Conservation (phyloP, 345 rosid species). For the Clausena lansium region DNA sequence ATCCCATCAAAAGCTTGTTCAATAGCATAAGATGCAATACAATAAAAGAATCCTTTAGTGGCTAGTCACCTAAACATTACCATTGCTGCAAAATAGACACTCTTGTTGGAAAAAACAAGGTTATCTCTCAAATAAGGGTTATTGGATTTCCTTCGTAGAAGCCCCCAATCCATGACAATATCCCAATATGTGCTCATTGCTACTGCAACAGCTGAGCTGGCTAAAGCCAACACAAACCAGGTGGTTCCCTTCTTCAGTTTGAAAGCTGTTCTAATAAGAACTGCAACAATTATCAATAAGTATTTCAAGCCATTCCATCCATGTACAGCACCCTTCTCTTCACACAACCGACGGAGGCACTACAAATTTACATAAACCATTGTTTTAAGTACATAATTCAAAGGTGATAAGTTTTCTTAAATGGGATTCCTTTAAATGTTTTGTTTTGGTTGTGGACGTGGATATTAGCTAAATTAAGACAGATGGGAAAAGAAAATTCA, state of each 20-base stretch:
- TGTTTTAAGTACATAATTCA: neutral
- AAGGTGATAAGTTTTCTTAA: neutral
- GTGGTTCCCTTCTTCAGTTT: conserved; percentile 51
- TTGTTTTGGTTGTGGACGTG: neutral
- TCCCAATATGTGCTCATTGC: conserved; percentile 64
- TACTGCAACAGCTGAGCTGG: conserved; percentile 56
- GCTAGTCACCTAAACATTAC: conserved; percentile 31
- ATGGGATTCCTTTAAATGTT: neutral
- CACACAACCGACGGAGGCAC: conserved; percentile 63
- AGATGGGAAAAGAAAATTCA: neutral
- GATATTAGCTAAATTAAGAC: neutral
- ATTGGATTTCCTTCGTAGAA: conserved; percentile 56
- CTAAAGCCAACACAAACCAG: conserved; percentile 62
- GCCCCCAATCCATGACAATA: conserved; percentile 74
- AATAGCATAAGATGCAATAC: neutral
- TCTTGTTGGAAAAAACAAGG: conserved; percentile 51
- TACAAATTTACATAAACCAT: conserved; percentile 12
- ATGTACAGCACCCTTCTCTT: conserved; percentile 51
- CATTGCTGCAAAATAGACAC: conserved; percentile 67
- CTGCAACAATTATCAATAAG: conserved; percentile 61
- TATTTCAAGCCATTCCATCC: conserved; percentile 65
- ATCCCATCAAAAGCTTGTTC: conserved; percentile 1
- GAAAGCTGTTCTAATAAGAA: conserved; percentile 51
- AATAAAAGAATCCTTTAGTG: no score
- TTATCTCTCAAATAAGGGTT: conserved; percentile 61